Conservation (phyloP, 2,329 filamentous ascomycete species). For the Colletotrichum sidae region DNA sequence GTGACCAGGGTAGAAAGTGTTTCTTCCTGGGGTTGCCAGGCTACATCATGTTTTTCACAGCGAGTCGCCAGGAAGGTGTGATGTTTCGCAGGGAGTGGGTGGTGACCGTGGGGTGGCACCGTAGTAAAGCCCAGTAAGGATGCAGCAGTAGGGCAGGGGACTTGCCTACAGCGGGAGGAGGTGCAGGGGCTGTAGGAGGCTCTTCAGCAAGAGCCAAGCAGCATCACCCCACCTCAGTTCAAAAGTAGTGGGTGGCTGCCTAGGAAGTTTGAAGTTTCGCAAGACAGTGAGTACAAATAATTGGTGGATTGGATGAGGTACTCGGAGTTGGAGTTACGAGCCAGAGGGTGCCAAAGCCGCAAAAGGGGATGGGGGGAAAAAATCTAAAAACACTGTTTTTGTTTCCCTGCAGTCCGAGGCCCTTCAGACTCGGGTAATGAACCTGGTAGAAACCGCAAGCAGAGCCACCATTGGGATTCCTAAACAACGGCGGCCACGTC, state of each 20-base stretch:
- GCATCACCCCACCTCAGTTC: conserved; percentile 24
- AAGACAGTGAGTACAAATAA: too few species aligned
- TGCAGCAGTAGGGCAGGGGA: too few species aligned
- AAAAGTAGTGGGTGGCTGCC: too few species aligned
- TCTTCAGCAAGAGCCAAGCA: conserved; percentile 29
- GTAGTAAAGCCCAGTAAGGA: too few species aligned
- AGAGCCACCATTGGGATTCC: conserved; percentile 15
- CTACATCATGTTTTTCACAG: conserved; percentile 22
- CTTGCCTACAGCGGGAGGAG: conserved; percentile 6
- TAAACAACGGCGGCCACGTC: conserved; percentile 14
- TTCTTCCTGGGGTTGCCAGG: conserved; percentile 28
- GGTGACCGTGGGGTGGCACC: too few species aligned
- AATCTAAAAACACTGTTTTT: too few species aligned
- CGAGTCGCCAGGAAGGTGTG: conserved; percentile 20
- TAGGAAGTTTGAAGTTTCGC: too few species aligned
- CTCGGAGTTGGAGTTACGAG: too few species aligned
- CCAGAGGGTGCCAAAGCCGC: too few species aligned
- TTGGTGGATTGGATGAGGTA: too few species aligned
- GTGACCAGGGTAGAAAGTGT: conserved; percentile 23
- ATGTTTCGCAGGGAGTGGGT: conserved; percentile 25
- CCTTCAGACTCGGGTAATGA: not conserved
- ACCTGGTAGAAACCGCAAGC: conserved; percentile 15
- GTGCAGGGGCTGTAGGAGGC: conserved; percentile 21
- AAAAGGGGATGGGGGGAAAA: too few species aligned
- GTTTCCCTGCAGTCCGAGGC: not conserved